These are phyloP conservation scores for Phoenix dactylifera DNA, from an alignment of 176 grass and related monocot genomes.

Conservation along the genomic window DNA sequence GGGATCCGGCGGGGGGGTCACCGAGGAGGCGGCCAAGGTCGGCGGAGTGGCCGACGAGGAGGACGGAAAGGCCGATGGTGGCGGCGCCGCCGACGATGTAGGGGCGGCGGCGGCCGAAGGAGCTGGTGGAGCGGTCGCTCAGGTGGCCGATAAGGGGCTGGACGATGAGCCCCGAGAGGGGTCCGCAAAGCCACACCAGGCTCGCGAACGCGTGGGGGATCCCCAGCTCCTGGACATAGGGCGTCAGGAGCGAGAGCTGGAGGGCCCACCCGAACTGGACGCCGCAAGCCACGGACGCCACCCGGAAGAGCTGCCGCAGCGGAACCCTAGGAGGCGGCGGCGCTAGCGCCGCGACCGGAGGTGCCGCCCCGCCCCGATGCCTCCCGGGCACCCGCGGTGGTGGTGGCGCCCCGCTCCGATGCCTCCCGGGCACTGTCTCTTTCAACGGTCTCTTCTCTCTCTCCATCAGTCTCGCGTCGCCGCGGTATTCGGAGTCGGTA, in stretches of 20 bases:
- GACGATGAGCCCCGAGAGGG: conserved; percentile 67
- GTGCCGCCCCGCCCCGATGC: not conserved
- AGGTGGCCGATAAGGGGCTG: conserved; percentile 71
- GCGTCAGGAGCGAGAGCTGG: conserved; percentile 60
- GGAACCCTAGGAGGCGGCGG: conserved; percentile 29
- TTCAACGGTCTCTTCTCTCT: too few species aligned
- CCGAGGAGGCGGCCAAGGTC: conserved; percentile 52
- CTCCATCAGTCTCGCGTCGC: too few species aligned
- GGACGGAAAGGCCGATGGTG: conserved; percentile 31
- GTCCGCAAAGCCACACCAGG: conserved; percentile 81
- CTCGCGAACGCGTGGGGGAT: conserved; percentile 72
- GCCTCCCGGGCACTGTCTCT: too few species aligned
- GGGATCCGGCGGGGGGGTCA: conserved; percentile 21
- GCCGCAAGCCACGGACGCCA: conserved; percentile 62
- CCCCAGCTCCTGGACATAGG: conserved; percentile 75
- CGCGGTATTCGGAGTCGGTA: too few species aligned
- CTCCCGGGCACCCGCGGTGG: conserved; percentile 3
- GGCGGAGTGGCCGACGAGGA: conserved; percentile 55
- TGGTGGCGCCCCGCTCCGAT: conserved; percentile 22
- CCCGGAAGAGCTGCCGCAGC: conserved; percentile 36
- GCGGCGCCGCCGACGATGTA: conserved; percentile 55
- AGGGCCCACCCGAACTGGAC: conserved; percentile 77
- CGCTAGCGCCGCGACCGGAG: conserved; percentile 4
- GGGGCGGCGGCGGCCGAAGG: conserved; percentile 46
- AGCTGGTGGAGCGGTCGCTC: conserved; percentile 42